Conservation (phyloP, 2,329 filamentous ascomycete species). For the Exophiala calicioides region DNA sequence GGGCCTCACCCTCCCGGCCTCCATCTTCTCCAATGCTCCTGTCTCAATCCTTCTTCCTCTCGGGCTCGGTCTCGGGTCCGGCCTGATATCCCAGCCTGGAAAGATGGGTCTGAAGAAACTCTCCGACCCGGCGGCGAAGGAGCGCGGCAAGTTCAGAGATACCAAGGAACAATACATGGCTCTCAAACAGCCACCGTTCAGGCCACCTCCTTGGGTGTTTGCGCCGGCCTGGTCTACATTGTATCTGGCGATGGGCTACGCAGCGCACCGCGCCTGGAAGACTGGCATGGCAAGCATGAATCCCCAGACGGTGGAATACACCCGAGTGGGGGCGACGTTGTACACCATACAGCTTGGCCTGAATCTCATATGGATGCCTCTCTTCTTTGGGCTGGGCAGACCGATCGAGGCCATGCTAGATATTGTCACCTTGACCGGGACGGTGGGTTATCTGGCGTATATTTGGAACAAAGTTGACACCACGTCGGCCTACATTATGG, state of each 20-base stretch:
- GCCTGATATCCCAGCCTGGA: conserved; percentile 63
- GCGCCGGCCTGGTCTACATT: conserved; percentile 61
- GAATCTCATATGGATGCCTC: conserved; percentile 87
- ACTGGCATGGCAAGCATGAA: conserved; percentile 62
- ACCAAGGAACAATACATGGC: conserved; percentile 41
- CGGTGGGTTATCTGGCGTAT: conserved; percentile 72
- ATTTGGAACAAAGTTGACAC: conserved; percentile 74
- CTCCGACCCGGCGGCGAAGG: conserved; percentile 39
- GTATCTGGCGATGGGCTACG: conserved; percentile 79
- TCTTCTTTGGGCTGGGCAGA: conserved; percentile 79
- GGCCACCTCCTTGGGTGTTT: conserved; percentile 60
- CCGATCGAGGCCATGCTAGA: conserved; percentile 75
- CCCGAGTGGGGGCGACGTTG: conserved; percentile 71
- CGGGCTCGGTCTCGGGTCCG: conserved; percentile 70
- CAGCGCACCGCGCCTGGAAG: conserved; percentile 74
- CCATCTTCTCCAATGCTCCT: conserved; percentile 71
- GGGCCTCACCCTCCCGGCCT: conserved; percentile 71
- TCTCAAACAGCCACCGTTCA: conserved; percentile 51
- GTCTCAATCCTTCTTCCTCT: conserved; percentile 75
- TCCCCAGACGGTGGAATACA: conserved; percentile 57
- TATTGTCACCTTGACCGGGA: conserved; percentile 69
- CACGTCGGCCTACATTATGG: conserved; percentile 70
- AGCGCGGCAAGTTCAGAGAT: conserved; percentile 30
- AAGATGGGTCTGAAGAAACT: conserved; percentile 24
- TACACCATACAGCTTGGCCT: conserved; percentile 84